phyloP scores from a whole-genome alignment of 1,139 yeast species.

The Meyerozyma elateridarum region DNA sequence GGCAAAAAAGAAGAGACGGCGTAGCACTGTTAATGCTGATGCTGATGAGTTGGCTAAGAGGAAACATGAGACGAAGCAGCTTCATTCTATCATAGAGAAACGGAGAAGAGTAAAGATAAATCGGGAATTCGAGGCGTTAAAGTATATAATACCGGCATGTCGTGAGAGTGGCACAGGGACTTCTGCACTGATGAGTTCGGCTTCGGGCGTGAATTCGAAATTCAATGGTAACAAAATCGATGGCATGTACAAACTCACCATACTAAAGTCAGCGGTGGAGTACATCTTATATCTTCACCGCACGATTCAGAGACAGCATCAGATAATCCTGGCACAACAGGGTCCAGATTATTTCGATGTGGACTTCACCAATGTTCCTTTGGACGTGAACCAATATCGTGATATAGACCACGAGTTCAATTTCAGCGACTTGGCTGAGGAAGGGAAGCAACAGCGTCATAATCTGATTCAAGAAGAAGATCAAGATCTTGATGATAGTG shows the following conservation, averaged over 20 bases:
- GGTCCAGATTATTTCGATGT: conserved; percentile 31
- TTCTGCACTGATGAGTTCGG: conserved; percentile 18
- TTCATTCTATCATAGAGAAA: conserved; percentile 78
- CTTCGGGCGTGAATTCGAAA: conserved; percentile 9
- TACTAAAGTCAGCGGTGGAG: conserved; percentile 75
- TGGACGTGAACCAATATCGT: conserved; percentile 56
- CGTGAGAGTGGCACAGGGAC: conserved; percentile 27
- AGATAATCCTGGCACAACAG: conserved; percentile 22
- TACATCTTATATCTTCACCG: conserved; percentile 68
- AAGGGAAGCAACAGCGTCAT: conserved; percentile 1
- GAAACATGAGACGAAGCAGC: conserved; percentile 52
- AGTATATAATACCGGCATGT: conserved; percentile 77
- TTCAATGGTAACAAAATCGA: conserved; percentile 41
- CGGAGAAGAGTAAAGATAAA: conserved; percentile 75
- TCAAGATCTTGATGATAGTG: conserved; percentile 1
- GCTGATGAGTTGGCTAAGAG: conserved; percentile 53
- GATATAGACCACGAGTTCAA: conserved; percentile 53
- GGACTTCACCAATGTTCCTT: conserved; percentile 46
- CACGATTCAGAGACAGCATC: conserved; percentile 45
- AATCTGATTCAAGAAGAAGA: conserved; percentile 13
- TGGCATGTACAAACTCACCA: conserved; percentile 77
- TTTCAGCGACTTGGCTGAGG: conserved; percentile 35
- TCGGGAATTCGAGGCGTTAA: conserved; percentile 77
- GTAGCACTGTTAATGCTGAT: conserved; percentile 42
- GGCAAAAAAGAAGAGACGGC: conserved; percentile 40